A percentile compares a stretch with the other conserved stretches of the same genome.
Conservation (phyloP, 1,139 yeast genomes). For the Kodamaea anthophila region DNA sequence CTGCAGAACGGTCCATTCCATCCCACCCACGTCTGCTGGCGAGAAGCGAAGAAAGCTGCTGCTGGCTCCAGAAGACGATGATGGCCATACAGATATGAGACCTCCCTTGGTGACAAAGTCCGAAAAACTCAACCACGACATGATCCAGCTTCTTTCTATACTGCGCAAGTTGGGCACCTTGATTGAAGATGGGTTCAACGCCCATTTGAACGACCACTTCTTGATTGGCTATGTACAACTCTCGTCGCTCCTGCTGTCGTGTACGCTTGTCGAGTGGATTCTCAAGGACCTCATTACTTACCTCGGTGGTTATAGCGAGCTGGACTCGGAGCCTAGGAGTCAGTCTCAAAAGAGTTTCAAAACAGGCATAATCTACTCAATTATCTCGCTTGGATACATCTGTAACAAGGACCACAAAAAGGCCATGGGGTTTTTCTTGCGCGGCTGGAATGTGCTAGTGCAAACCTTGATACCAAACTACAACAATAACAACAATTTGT, state of each 20-base stretch:
- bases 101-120: background rate
- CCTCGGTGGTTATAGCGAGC: slow-evolving; percentile 17
- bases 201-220: slow-evolving; percentile 22
- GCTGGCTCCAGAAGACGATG: slow-evolving; percentile 1
- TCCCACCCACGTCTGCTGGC: slow-evolving; percentile 4
- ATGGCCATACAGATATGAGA: no score
- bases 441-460: slow-evolving; percentile 40
- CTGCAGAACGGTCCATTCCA: slow-evolving; percentile 63
- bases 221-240: slow-evolving; percentile 28
- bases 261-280: slow-evolving; percentile 19
- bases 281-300: slow-evolving; percentile 22
- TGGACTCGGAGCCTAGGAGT: slow-evolving; percentile 3
- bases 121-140: slow-evolving; percentile 16
- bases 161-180: slow-evolving; percentile 25
- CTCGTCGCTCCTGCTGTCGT: slow-evolving; percentile 12
- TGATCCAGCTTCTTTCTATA: slow-evolving; percentile 30
- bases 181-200: slow-evolving; percentile 14
- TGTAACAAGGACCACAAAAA: slow-evolving; percentile 14
- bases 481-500: slow-evolving; percentile 18
- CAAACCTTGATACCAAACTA: slow-evolving; percentile 40
- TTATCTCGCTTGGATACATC: slow-evolving; percentile 13
- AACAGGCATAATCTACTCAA: slow-evolving; percentile 14
- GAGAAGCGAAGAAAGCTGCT: slow-evolving; percentile 7
- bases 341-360: slow-evolving; percentile 11
- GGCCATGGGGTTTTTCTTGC: slow-evolving; percentile 29